Base-by-base conservation (phyloP, 2,329 filamentous ascomycete genomes). In the Hymenoscyphus occultus region DNA sequence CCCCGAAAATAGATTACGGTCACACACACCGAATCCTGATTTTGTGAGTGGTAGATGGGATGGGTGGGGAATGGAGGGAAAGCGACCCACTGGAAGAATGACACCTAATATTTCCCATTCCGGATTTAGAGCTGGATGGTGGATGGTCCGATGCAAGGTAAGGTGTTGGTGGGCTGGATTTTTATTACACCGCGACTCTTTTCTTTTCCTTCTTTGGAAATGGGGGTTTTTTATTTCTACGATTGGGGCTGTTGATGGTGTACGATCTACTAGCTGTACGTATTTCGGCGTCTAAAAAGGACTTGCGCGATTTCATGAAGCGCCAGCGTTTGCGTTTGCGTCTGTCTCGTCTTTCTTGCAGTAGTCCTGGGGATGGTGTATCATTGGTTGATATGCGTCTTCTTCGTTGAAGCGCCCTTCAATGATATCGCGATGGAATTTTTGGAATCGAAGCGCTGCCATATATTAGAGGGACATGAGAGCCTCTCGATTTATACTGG, bases 81-180 rank as follows among this genome's bases (percentile, higher is more conserved):
- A 54, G 22, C 19, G 48, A 19, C 48, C 48, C 48, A 54, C 48
- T 54, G 22, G 22, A 54, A 54, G 22, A 54, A 54, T 22, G 19
- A 13, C 19, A 54, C 9, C 48, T 54, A 54, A 54, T 14, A 28
- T 54, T 54, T 54, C 48, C 48, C 48, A 19, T 54, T 54, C n/a
- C 48, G 19, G 48, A 54, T 22, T 54, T 54, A 54, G 48, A 54
- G 12, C 22, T 54, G 48, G 48, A 54, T 54, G 48, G 19, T 54
- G n/a, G 48, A 54, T 19, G 22, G 22, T 12, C 48, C 48, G 22
- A 54, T 54, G 19, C 48, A 13, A 28, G 48, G 10, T 28, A 28
- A 28, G 48, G 10, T 14, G 45, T 19, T 51, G 19, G 19, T 35
- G 35, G 35, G 5, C 35, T 35, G 35, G 35, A 35, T 35, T 10